Evolutionary conservation across 2,329 filamentous ascomycete genomes (phyloP).

Genomic region (Diaporthe longicolla): DNA sequence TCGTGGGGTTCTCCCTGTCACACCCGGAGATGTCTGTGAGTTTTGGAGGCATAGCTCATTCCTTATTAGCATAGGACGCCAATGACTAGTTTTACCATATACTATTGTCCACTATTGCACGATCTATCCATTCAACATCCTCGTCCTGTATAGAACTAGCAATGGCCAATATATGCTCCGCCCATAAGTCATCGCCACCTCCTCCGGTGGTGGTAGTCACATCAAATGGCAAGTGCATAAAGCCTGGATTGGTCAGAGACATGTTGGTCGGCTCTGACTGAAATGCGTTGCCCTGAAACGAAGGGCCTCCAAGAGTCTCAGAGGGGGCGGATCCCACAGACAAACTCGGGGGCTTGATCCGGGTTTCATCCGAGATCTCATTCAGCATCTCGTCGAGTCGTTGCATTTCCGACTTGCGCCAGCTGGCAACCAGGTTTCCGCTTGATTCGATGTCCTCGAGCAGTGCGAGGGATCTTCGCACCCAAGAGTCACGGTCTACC

Average conservation of each 20-base stretch:
- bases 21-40: no score
- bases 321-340: conserved; percentile 13
- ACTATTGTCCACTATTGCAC: conserved; percentile 28
- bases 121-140: conserved; percentile 30
- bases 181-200: conserved; percentile 22
- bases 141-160: conserved; percentile 33
- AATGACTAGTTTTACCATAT: conserved; percentile 5
- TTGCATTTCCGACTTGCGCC: conserved; percentile 28
- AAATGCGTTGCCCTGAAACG: background rate
- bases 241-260: background rate
- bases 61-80: background rate
- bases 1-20: background rate
- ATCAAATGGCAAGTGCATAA: background rate
- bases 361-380: background rate
- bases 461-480: conserved; percentile 6
- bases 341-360: background rate
- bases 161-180: conserved; percentile 29
- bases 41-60: background rate
- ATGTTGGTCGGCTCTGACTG: background rate
- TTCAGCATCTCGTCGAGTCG: conserved; percentile 20
- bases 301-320: background rate
- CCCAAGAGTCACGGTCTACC: conserved; percentile 13
- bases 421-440: conserved; percentile 24
- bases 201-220: background rate
- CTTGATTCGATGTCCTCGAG: conserved; percentile 27